Evolutionary conservation across 2,329 filamentous ascomycete genomes (phyloP).

Genomic region (Aspergillus niger): DNA sequence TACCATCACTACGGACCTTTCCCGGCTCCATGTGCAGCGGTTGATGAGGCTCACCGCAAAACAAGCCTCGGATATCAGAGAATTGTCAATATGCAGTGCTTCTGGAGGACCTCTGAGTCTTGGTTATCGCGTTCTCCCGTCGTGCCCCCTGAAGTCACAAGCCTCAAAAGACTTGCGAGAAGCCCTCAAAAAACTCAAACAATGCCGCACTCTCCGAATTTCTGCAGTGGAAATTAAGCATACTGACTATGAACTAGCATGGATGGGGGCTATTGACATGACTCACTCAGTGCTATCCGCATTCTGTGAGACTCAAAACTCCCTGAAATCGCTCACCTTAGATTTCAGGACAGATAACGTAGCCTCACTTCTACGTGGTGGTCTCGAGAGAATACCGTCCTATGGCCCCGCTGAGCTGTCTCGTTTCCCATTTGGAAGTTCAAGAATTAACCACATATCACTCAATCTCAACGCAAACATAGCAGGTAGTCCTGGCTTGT

Average conservation of each 20-base stretch:
- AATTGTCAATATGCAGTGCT: background rate
- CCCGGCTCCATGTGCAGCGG: background rate
- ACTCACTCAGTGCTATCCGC: background rate
- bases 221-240: background rate
- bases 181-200: background rate
- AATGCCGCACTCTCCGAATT: background rate
- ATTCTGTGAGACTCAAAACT: too few species aligned
- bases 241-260: background rate
- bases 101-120: background rate
- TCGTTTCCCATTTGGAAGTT: too few species aligned
- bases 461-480: too few species aligned
- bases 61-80: background rate
- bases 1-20: background rate
- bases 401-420: too few species aligned
- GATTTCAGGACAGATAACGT: background rate
- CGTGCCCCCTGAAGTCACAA: background rate
- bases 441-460: too few species aligned
- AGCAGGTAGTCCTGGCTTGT: too few species aligned
- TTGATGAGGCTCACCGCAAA: background rate
- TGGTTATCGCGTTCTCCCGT: background rate
- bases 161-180: background rate
- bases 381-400: too few species aligned
- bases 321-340: background rate
- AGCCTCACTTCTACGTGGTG: too few species aligned
- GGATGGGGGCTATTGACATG: background rate